Evolutionary conservation across 805 yeast species (phyloP), one percentile per base, ranked within the genome.

Genomic region (Candida namnaoensis): DNA sequence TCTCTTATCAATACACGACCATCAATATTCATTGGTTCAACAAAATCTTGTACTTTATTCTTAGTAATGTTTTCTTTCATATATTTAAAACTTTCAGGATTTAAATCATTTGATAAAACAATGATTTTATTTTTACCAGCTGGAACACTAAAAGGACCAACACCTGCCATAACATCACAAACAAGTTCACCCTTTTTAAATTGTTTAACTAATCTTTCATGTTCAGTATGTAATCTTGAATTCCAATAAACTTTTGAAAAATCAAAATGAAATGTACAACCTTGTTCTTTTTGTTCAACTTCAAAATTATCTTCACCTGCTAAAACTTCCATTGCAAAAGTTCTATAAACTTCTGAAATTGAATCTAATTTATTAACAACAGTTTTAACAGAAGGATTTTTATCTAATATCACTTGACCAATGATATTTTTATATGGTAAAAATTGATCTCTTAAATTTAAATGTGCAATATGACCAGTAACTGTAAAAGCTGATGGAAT

Each of bases 211-310:
- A 93, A 64, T 44, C 98, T 69, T 38, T 80, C 91, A 60, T 93
- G 99, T 54, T 93, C 99, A 1, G 96, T 86, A 50, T 88, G 91
- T 39, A 93, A 69, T 50, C 99, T 74, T 13, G 97, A 87, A 59
- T 93, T 93, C 99, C 99, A 93, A 62, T 95, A 93, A 5, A 95
- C 99, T 56, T 87, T 85, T 44, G 86, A 76, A 59, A 95, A 93
- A 56, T 93, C 96, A 61, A 93, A 91, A 38, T 68, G 74, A 64
- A 93, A 93, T 10, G 67, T 61, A 66, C 99, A 91, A 32, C 86
- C 86, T 44, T 90, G 77, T 59, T 93, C 99, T 47, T 72, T 76
- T 61, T 91, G 97, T 48, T 85, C 85, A 13, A 91, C 99, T 33
- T 76, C 57, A 47, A 85, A 76, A 49, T 84, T 76, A 33, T 75